Percentiles rank a stretch among this genome's conserved stretches.
Evolutionary conservation across 495 filamentous ascomycete species (phyloP).

Genomic region (Podospora conica): DNA sequence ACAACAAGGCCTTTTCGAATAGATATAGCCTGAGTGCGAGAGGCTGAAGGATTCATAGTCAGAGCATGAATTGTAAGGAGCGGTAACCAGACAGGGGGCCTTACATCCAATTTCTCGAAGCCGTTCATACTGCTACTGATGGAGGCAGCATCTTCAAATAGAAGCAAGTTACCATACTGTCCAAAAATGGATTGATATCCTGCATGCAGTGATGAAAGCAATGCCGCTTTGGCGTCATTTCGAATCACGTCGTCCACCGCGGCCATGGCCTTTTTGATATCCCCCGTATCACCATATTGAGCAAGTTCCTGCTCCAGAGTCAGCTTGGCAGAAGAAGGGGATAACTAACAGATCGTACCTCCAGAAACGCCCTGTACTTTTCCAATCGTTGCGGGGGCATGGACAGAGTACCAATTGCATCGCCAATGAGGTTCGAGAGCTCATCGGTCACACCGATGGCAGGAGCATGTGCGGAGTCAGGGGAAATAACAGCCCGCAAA

Average conservation of each 20-base stretch:
- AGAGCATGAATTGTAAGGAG: background rate
- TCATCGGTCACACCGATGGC: background rate
- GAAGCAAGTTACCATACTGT: background rate
- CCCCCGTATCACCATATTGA: background rate
- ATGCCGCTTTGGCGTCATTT: background rate
- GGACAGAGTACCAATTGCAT: background rate
- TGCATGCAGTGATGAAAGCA: background rate
- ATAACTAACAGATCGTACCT: too few species aligned
- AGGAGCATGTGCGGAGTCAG: background rate
- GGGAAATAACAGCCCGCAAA: background rate
- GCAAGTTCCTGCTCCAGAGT: background rate
- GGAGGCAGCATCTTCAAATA: background rate
- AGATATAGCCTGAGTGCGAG: background rate
- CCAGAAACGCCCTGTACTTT: background rate
- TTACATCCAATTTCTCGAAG: too few species aligned
- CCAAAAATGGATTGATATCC: background rate
- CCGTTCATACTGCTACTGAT: background rate
- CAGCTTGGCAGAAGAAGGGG: too few species aligned
- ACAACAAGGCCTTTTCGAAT: background rate
- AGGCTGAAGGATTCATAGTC: background rate
- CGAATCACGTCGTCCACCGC: background rate
- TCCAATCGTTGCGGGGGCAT: background rate
- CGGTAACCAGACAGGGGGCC: too few species aligned
- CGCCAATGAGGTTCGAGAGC: background rate
- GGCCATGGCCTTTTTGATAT: background rate